These are phyloP conservation scores for Porogramme epimiltina DNA, from an alignment of 1,284 basidiomycete genomes.

Conservation along the genomic window DNA sequence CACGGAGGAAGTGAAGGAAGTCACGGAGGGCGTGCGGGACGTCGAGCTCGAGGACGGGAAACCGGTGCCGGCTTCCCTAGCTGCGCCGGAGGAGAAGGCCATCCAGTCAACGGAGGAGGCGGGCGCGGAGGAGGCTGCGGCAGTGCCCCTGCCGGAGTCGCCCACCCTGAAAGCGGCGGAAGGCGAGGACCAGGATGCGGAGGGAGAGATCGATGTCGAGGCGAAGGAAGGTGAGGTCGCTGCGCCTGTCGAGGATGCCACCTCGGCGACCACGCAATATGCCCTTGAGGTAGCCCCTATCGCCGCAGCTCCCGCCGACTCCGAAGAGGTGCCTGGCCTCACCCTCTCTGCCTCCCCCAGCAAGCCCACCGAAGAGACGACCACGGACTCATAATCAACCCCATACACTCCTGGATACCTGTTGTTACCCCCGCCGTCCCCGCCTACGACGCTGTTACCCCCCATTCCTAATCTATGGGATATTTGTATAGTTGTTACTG, in stretches of 20 bases:
- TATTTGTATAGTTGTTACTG: conserved; percentile 12
- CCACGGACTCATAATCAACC: neutral
- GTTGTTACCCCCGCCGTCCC: neutral
- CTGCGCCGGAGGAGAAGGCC: conserved; percentile 34
- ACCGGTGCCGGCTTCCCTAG: conserved; percentile 23
- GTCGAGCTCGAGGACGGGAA: conserved; percentile 58
- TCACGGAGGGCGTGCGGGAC: conserved; percentile 68
- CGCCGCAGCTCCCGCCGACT: neutral
- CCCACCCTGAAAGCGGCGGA: conserved; percentile 28
- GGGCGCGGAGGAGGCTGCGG: conserved; percentile 37
- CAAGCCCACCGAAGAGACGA: conserved; percentile 1
- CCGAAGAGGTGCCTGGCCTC: conserved; percentile 26
- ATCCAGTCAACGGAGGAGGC: conserved; percentile 9
- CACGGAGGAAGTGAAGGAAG: conserved; percentile 63
- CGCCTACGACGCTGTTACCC: neutral
- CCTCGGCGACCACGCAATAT: conserved; percentile 5
- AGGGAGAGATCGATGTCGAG: conserved; percentile 8
- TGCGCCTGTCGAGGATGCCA: neutral
- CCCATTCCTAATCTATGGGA: conserved; percentile 10
- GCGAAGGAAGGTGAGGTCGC: conserved; percentile 9
- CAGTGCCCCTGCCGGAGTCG: conserved; percentile 54
- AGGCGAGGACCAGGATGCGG: conserved; percentile 10
- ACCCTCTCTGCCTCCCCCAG: conserved; percentile 1
- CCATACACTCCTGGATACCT: conserved; percentile 1
- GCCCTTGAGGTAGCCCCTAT: neutral